phyloP scores from a whole-genome alignment of 129 eudicot genomes.

The Escallonia rubra region DNA sequence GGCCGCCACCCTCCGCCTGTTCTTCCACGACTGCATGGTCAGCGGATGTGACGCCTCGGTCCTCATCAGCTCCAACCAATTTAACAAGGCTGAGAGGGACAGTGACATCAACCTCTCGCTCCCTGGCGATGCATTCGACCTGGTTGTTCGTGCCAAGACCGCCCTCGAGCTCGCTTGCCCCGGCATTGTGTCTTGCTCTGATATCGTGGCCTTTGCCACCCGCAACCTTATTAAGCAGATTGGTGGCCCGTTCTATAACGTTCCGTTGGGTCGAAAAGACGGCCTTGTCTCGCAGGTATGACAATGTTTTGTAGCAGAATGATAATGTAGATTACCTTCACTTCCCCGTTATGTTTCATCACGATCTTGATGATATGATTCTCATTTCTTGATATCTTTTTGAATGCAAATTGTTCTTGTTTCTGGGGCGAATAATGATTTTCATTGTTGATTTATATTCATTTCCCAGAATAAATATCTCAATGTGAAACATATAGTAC shows the following conservation, averaged over 20 bases:
- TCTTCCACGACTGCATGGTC: constrained; percentile 77
- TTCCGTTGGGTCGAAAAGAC: constrained; percentile 54
- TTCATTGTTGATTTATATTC: too few relatives aligned
- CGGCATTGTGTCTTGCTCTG: constrained; percentile 54
- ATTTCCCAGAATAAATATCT: too few relatives aligned
- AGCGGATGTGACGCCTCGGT: constrained; percentile 68
- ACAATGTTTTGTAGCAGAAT: too few relatives aligned
- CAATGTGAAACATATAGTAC: too few relatives aligned
- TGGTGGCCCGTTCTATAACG: constrained; percentile 52
- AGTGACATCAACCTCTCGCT: constrained; percentile 50
- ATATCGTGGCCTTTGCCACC: constrained; percentile 51
- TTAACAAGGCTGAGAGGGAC: constrained; percentile 48
- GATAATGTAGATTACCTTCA: too few relatives aligned
- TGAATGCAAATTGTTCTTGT: too few relatives aligned
- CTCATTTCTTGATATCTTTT: too few relatives aligned
- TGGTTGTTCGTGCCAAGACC: constrained; percentile 46
- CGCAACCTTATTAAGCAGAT: constrained; percentile 36
- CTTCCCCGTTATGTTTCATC: too few relatives aligned
- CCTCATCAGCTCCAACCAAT: constrained; percentile 43
- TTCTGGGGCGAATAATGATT: too few relatives aligned
- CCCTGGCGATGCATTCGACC: constrained; percentile 59
- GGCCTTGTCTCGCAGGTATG: constrained; percentile 28
- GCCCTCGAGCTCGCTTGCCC: constrained; percentile 65
- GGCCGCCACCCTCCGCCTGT: constrained; percentile 61
- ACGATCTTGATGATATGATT: too few relatives aligned